Base-by-base conservation (phyloP, 352 stramenopile genomes). In the Globisporangium splendens region DNA sequence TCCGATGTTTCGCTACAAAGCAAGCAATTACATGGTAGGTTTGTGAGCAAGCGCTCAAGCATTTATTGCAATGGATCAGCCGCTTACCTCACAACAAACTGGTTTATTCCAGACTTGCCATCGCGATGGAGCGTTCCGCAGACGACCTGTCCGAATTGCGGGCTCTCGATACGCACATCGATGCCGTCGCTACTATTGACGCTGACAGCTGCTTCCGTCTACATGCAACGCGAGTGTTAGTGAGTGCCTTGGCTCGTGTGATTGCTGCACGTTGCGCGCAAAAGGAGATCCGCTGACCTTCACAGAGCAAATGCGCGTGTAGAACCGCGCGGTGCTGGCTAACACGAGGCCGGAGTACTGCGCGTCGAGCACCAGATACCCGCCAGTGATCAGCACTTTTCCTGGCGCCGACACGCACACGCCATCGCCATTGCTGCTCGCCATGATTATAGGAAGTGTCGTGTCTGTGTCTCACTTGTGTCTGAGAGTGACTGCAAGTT, bases 331-430 rank as follows among this genome's bases (percentile, higher is more conserved):
- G 8, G 92, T 96, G 13, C 86, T 89, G 7, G 91, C 86, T 20
- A 99, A 52, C 42, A 98, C 94, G 0, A 98, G 68, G 0, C 95
- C 96, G 7, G 77, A 57, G 70, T 97, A 96, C 4, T 80, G 65
- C 20, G 87, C 79, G 61, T 99, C 89, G 28, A 99, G 77, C 28
- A 99, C 90, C 13, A 98, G 69, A 71, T 99, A 99, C 1, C 96
- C 96, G 38, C 96, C 96, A 8, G 91, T 95, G 46, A 99, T 68
- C 38, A 99, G 76, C 50, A 98, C 89, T 70, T 99, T 99, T n/a
- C 96, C 96, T 7, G 96, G 96, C 41, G 91, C 93, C 43, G 94
- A 98, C 43, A 98, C 91, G 54, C 82, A 64, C 59, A 79, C 43
- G 21, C 28, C n/a, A 6, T 20, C n/a, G 21, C 18, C 18, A 14